Evolutionary conservation across 495 filamentous ascomycete genomes (phyloP).

Genomic region (Jackrogersella multiformis): DNA sequence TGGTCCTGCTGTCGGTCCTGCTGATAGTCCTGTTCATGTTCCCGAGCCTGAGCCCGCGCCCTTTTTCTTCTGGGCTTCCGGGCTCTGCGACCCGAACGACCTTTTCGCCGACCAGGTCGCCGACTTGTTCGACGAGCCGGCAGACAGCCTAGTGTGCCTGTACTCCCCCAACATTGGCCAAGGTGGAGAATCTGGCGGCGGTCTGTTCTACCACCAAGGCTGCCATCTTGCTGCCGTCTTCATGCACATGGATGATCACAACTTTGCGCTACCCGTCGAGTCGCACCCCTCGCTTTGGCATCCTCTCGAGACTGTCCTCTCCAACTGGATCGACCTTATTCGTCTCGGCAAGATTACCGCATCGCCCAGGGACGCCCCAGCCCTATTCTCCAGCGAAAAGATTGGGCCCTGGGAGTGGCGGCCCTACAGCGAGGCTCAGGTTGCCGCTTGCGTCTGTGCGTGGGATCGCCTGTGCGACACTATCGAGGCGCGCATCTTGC

Average conservation of each 20-base stretch:
- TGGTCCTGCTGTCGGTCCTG: too few relatives aligned
- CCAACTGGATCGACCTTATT: slow-evolving; percentile 50
- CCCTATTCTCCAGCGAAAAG: slow-evolving; percentile 32
- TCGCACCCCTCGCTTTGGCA: slow-evolving; percentile 41
- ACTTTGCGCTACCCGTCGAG: slow-evolving; percentile 33
- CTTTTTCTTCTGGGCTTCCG: slow-evolving; percentile 23
- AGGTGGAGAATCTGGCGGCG: slow-evolving; percentile 20
- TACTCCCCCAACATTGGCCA: slow-evolving; percentile 26
- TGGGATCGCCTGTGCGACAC: slow-evolving; percentile 34
- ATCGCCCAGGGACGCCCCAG: slow-evolving; percentile 18
- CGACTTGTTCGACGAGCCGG: slow-evolving; percentile 14
- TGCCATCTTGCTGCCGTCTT: slow-evolving; percentile 28
- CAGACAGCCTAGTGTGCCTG: slow-evolving; percentile 21
- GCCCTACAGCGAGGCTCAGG: slow-evolving; percentile 38
- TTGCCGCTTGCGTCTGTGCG: slow-evolving; percentile 20
- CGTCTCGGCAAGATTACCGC: slow-evolving; percentile 46
- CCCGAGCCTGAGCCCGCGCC: slow-evolving; percentile 15
- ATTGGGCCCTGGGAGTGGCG: slow-evolving; percentile 39
- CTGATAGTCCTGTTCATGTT: too few relatives aligned
- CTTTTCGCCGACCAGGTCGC: slow-evolving; percentile 7
- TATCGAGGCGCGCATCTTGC: slow-evolving; percentile 36
- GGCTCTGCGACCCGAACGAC: not conserved
- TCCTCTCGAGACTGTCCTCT: slow-evolving; percentile 52
- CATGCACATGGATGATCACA: slow-evolving; percentile 36
- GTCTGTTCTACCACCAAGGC: slow-evolving; percentile 40